phyloP scores from a whole-genome alignment of 768 basidiomycete genomes.

The Pluteus cervinus region DNA sequence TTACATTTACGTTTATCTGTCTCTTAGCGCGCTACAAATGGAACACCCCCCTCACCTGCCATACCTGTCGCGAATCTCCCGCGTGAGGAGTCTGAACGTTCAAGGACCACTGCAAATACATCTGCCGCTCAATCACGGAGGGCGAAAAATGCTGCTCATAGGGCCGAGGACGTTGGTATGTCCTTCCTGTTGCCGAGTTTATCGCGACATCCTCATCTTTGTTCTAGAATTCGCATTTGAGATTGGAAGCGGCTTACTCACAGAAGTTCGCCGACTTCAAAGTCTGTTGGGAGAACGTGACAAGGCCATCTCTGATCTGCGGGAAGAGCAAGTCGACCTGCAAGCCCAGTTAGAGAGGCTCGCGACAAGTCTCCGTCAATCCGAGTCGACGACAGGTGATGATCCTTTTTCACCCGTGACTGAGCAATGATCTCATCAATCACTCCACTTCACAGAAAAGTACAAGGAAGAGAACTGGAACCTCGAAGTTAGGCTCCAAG shows the following conservation, averaged over 20 bases:
- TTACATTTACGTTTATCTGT: slow-evolving; percentile 8
- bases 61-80: slow-evolving; percentile 43
- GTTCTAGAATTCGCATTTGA: slow-evolving; percentile 91
- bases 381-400: slow-evolving; percentile 78
- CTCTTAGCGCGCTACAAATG: slow-evolving; percentile 39
- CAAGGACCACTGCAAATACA: slow-evolving; percentile 54
- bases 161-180: slow-evolving; percentile 85
- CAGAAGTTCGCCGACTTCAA: slow-evolving; percentile 89
- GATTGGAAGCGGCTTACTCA: slow-evolving; percentile 88
- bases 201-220: slow-evolving; percentile 1
- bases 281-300: slow-evolving; percentile 88
- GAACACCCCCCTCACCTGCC: slow-evolving; percentile 39
- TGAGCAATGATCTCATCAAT: slow-evolving; percentile 6
- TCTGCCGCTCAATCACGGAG: slow-evolving; percentile 82
- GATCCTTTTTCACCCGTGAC: slow-evolving; percentile 7
- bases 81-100: slow-evolving; percentile 57
- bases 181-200: slow-evolving; percentile 12
- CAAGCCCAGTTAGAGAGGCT: slow-evolving; percentile 75
- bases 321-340: slow-evolving; percentile 87
- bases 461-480: slow-evolving; percentile 99
- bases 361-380: slow-evolving; percentile 64
- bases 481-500: slow-evolving; percentile 88
- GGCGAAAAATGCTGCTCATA: slow-evolving; percentile 87
- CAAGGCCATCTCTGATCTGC: slow-evolving; percentile 86
- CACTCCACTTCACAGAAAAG: slow-evolving; percentile 51